These are phyloP conservation scores for Gloeopeniophorella convolvens DNA, from an alignment of 768 basidiomycete genomes.

Conservation along the genomic window DNA sequence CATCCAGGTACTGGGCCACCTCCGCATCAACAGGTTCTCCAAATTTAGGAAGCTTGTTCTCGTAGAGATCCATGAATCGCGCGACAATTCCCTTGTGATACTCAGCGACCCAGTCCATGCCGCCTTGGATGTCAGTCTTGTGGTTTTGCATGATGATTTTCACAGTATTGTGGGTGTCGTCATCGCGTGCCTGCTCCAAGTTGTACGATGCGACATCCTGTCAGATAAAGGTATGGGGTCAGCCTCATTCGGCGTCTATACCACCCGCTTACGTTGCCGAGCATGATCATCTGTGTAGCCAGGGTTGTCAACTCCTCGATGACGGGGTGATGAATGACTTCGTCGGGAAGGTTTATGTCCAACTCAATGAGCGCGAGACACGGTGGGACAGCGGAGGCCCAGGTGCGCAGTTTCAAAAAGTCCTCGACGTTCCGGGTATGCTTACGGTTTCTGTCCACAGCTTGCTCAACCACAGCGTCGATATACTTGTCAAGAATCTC, in stretches of 20 bases:
- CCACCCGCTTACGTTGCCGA: conserved; percentile 1
- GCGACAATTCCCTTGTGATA: conserved; percentile 25
- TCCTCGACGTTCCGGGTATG: conserved; percentile 1
- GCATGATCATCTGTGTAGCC: neutral
- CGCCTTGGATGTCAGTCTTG: conserved; percentile 27
- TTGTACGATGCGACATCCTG: conserved; percentile 28
- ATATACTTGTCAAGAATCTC: neutral
- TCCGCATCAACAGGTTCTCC: conserved; percentile 31
- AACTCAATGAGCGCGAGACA: neutral
- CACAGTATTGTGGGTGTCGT: conserved; percentile 34
- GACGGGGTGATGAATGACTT: neutral
- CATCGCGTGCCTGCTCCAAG: conserved; percentile 28
- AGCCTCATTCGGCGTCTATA: neutral
- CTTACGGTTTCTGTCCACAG: neutral
- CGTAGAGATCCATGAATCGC: conserved; percentile 25
- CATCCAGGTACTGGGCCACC: conserved; percentile 32
- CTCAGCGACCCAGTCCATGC: conserved; percentile 28
- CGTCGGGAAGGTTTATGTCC: neutral
- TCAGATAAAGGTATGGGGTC: neutral
- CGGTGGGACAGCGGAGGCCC: neutral
- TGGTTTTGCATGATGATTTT: conserved; percentile 37
- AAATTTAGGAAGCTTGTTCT: conserved; percentile 29
- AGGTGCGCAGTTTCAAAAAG: neutral
- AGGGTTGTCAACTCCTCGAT: neutral
- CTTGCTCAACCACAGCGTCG: neutral